Base-by-base conservation (phyloP, 306 rosid genomes). In the Fragaria vesca region DNA sequence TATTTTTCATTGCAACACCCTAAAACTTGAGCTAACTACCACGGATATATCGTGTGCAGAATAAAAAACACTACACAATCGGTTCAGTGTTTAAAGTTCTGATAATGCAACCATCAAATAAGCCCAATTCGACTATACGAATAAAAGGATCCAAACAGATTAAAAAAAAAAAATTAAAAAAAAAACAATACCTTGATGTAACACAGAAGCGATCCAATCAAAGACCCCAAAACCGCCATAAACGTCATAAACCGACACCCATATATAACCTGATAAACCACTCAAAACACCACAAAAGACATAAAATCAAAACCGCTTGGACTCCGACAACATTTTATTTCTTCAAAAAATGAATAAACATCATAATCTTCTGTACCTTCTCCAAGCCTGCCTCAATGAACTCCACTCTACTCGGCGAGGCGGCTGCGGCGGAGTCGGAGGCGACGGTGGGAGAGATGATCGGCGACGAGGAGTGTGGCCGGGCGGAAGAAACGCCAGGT, bases 221-320 rank as follows among this genome's bases (percentile, higher is more conserved):
- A 84, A 82, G 97, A 91, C 30, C 98, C 97, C n/a, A 92, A 75
- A 36, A 92, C 98, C 74, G 97, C 98, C 52, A 95, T 78, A 82
- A 89, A 63, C 4, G 97, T 71, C 85, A 92, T 24, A 77, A 95
- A 95, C 15, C 97, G 88, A 77, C 90, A 89, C 72, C 97, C 85
- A 70, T 91, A 92, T 54, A 95, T 84, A 47, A 68, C 83, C 97
- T 95, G 65, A 82, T 26, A n/a, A 82, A 24, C 51, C 76, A 80
- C 30, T 57, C 43, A 65, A 54, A 71, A 60, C 69, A 55, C 52
- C 52, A 2, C 3, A 12, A 32, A 32, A 32, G 4, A 32, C 0
- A 2, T 32, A 3, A 13, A 48, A 48, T 3, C 0, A 1, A 46
- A 11, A 12, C 50, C 8, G 3, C 11, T 6, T 42, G 10, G 46